Evolutionary conservation across 441 rosid genomes (phyloP), one percentile per base, ranked within the genome.

Genomic region (Populus hybrid): DNA sequence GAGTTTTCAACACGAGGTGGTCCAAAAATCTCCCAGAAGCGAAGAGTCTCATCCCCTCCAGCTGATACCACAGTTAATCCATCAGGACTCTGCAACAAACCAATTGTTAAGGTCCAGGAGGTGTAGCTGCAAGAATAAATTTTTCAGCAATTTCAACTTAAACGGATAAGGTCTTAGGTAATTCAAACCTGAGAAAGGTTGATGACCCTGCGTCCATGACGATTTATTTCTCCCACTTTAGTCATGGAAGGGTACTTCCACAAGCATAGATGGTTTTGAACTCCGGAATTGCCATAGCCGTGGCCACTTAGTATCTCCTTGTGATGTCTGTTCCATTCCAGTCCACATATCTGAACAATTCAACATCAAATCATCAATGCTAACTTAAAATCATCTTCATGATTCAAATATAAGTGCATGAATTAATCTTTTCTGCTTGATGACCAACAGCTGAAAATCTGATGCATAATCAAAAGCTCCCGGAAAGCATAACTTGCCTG

Each of bases 251-350:
- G 94, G 79, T 89, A 89, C 78, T 82, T 87, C 91, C 88, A 89
- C 71, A 89, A 67, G 83, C 85, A 76, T 24, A 89, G 84, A 71
- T 77, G 80, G 78, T 88, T 83, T 46, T 78, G 78, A 67, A 71
- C 67, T 63, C 59, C 70, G 7, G 74, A 79, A 32, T 28, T 21
- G 40, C 90, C 77, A 53, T 74, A 85, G 26, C 93, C 94, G 72
- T 88, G 92, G 28, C 90, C 91, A 42, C 90, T 88, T 67, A 88
- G 59, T 78, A 89, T 79, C 87, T 91, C 94, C 71, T 81, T 83
- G 79, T 87, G 90, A 78, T 87, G 91, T 80, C 77, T 87, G 85
- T 87, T 91, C 93, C 92, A 91, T 40, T 86, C 86, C 79, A 89
- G 83, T 40, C 89, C 89, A 81, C 88, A 84, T 32, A 88, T 79